phyloP scores from a whole-genome alignment of 768 basidiomycete genomes.

The Exidia glandulosa region DNA sequence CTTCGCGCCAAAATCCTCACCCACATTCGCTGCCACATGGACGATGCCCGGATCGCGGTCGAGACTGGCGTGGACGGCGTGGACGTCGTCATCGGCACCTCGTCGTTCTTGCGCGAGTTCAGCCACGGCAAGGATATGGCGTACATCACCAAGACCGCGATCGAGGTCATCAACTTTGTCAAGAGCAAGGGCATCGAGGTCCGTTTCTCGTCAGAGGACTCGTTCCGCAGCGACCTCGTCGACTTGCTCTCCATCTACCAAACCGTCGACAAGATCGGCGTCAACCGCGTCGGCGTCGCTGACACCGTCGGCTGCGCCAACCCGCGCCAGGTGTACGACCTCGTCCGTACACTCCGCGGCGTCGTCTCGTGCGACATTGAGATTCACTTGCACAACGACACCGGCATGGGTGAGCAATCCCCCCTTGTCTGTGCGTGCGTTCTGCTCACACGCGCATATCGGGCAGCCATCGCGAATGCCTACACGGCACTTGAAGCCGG shows the following conservation, averaged over 20 bases:
- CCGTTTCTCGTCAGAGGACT: constrained; percentile 98
- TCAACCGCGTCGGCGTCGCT: constrained; percentile 96
- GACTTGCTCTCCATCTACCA: constrained; percentile 98
- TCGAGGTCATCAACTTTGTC: constrained; percentile 98
- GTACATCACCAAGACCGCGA: constrained; percentile 98
- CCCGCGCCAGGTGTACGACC: constrained; percentile 95
- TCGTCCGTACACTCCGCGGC: constrained; percentile 89
- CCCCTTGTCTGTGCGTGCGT: neutral
- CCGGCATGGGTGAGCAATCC: constrained; percentile 67
- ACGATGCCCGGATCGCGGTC: constrained; percentile 95
- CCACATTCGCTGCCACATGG: constrained; percentile 99
- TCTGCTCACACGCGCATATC: neutral
- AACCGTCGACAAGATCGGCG: constrained; percentile 98
- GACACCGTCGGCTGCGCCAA: constrained; percentile 99
- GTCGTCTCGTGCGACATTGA: constrained; percentile 98
- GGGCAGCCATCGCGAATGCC: constrained; percentile 87
- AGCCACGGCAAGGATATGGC: constrained; percentile 99
- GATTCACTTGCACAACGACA: constrained; percentile 96
- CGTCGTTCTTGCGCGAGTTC: constrained; percentile 98
- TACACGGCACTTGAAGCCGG: constrained; percentile 98
- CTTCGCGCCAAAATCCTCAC: constrained; percentile 95
- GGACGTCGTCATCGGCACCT: constrained; percentile 98
- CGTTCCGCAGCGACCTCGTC: constrained; percentile 98
- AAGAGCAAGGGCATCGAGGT: constrained; percentile 99
- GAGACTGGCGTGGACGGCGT: constrained; percentile 99